phyloP scores from a whole-genome alignment of 495 filamentous ascomycete species.

The Penicillium desertorum region DNA sequence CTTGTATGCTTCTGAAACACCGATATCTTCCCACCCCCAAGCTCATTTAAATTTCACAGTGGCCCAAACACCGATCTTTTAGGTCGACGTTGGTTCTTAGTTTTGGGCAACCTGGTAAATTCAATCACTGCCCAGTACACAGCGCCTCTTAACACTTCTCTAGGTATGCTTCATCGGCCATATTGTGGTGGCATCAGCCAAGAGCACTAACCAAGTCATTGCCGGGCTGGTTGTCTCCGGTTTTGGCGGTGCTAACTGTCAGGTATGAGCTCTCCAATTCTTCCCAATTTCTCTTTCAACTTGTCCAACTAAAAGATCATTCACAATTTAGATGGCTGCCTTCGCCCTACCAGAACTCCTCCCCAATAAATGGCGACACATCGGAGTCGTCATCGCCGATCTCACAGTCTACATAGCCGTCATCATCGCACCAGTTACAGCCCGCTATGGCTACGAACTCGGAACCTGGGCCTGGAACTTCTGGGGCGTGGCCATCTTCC shows the following conservation, averaged over 20 bases:
- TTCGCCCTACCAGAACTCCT: conserved; percentile 31
- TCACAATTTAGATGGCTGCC: conserved; percentile 23
- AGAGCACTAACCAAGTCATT: conserved; percentile 26
- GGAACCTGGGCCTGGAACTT: conserved; percentile 29
- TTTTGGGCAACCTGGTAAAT: conserved; percentile 26
- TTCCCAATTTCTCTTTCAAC: not conserved
- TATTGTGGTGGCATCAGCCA: conserved; percentile 26
- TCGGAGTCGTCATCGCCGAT: conserved; percentile 29
- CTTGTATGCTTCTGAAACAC: conserved; percentile 18
- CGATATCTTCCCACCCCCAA: not conserved
- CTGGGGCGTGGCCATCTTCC: conserved; percentile 28
- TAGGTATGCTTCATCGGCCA: conserved; percentile 28
- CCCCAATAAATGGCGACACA: conserved; percentile 31
- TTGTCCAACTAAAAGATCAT: not conserved
- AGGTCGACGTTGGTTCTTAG: conserved; percentile 31
- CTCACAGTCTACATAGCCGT: conserved; percentile 30
- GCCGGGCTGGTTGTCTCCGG: conserved; percentile 24
- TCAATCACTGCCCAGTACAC: not conserved
- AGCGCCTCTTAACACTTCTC: not conserved
- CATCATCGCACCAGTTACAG: conserved; percentile 28
- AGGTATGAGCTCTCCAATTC: conserved; percentile 9
- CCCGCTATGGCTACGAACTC: conserved; percentile 25
- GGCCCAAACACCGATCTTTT: conserved; percentile 29
- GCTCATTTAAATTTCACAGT: conserved; percentile 12
- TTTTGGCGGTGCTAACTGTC: conserved; percentile 29